These are phyloP conservation scores for Phytophthora hibernalis DNA, from an alignment of 352 stramenopile species.

Conservation along the genomic window DNA sequence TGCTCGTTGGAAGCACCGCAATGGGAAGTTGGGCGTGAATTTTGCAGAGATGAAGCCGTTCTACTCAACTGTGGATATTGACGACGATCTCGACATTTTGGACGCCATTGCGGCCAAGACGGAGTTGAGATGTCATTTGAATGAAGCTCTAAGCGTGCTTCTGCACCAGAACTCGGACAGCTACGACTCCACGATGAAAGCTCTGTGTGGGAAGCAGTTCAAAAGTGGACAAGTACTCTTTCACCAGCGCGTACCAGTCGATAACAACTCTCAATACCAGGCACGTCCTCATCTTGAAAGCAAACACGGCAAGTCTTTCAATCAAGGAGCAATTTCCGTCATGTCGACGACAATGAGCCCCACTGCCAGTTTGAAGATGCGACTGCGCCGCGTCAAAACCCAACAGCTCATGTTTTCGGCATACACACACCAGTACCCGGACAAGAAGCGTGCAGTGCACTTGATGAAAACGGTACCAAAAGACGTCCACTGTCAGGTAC, in stretches of 20 bases:
- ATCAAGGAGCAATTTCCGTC: slow-evolving; percentile 44
- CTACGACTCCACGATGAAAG: slow-evolving; percentile 59
- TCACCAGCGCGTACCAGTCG: slow-evolving; percentile 46
- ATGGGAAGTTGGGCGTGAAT: slow-evolving; percentile 48
- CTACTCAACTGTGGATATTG: slow-evolving; percentile 33
- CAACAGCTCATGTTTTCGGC: slow-evolving; percentile 53
- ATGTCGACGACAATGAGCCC: slow-evolving; percentile 45
- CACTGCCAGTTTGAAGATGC: slow-evolving; percentile 29
- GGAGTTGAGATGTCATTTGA: slow-evolving; percentile 64
- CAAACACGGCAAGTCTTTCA: slow-evolving; percentile 11
- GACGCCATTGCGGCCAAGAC: slow-evolving; percentile 60
- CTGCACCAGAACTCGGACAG: slow-evolving; percentile 47
- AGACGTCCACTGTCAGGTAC: slow-evolving; percentile 62
- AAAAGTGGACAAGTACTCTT: slow-evolving; percentile 58
- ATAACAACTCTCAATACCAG: slow-evolving; percentile 19
- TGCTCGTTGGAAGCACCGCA: slow-evolving; percentile 43
- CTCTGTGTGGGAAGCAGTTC: slow-evolving; percentile 59
- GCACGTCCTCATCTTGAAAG: slow-evolving; percentile 15
- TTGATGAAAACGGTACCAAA: slow-evolving; percentile 70
- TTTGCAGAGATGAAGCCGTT: slow-evolving; percentile 51
- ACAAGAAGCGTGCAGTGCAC: slow-evolving; percentile 54
- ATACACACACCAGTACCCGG: slow-evolving; percentile 52
- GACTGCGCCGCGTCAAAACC: slow-evolving; percentile 31
- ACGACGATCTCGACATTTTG: slow-evolving; percentile 52
- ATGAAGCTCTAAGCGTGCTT: slow-evolving; percentile 72